Percentiles rank a stretch among this genome's conserved stretches.
Conservation (phyloP, 805 yeast species). For the Metschnikowia peoriensis region DNA sequence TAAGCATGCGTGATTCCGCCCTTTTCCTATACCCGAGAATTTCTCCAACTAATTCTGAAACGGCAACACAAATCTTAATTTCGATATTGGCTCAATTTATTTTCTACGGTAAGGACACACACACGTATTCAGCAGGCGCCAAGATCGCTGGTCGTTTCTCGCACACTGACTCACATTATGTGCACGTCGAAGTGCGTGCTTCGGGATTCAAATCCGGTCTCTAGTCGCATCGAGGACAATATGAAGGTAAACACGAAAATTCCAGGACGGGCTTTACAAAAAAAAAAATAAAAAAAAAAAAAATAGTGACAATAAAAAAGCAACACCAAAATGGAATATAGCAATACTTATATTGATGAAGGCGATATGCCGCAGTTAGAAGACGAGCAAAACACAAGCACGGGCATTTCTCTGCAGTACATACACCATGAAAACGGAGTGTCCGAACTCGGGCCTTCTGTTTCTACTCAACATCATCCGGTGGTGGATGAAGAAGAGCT, state of each 20-base stretch:
- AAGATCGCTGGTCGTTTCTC: neutral
- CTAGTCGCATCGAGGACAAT: neutral
- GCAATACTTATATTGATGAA: conserved; percentile 29
- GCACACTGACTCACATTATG: neutral
- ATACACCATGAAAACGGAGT: conserved; percentile 7
- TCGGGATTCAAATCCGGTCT: neutral
- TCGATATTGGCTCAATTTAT: too few relatives aligned
- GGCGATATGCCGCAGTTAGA: conserved; percentile 23
- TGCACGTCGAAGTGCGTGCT: neutral
- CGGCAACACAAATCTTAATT: too few relatives aligned
- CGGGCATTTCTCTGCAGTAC: conserved; percentile 20
- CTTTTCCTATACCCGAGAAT: too few relatives aligned
- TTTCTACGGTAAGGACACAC: too few relatives aligned
- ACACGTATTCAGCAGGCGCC: too few relatives aligned
- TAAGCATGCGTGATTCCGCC: too few relatives aligned
- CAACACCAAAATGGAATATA: conserved; percentile 22
- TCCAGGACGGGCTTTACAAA: neutral
- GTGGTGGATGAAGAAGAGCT: conserved; percentile 42
- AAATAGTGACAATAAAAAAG: neutral
- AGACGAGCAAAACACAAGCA: conserved; percentile 18
- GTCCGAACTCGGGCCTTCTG: conserved; percentile 6
- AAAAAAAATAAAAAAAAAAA: neutral
- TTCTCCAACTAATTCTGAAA: too few relatives aligned
- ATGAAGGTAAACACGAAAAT: neutral
- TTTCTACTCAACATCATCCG: conserved; percentile 9